phyloP scores from a whole-genome alignment of 805 yeast genomes.

The Geotrichum ghanense region DNA sequence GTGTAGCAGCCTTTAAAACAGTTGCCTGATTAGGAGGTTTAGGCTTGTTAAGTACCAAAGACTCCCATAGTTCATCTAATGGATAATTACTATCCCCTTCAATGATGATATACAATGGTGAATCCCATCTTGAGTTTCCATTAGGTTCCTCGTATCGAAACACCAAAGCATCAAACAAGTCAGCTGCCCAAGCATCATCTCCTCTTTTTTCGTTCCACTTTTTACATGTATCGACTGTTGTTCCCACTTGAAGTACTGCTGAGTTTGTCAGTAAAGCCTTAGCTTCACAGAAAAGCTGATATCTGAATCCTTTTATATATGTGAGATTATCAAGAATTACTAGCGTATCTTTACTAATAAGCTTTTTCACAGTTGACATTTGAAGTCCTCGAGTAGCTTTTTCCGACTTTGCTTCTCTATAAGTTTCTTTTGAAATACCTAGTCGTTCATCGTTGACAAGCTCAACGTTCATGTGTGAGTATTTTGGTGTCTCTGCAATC shows the following conservation, averaged over 20 bases:
- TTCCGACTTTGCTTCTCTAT: slow-evolving; percentile 63
- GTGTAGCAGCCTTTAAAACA: slow-evolving; percentile 64
- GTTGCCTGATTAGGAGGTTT: slow-evolving; percentile 81
- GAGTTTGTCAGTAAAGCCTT: slow-evolving; percentile 73
- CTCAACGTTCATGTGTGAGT: slow-evolving; percentile 47
- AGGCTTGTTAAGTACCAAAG: slow-evolving; percentile 38
- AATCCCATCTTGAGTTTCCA: slow-evolving; percentile 79
- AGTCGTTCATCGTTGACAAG: slow-evolving; percentile 69
- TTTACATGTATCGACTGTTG: slow-evolving; percentile 49
- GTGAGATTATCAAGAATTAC: slow-evolving; percentile 80
- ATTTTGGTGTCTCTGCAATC: slow-evolving; percentile 35
- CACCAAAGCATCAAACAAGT: slow-evolving; percentile 51
- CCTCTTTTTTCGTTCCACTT: slow-evolving; percentile 42
- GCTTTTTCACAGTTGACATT: slow-evolving; percentile 81
- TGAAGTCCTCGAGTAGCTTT: slow-evolving; percentile 75
- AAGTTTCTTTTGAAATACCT: slow-evolving; percentile 58
- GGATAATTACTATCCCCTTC: slow-evolving; percentile 46
- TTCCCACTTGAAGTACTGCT: slow-evolving; percentile 69
- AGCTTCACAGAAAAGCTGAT: slow-evolving; percentile 89
- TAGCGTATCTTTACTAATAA: slow-evolving; percentile 51
- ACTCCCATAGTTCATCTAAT: slow-evolving; percentile 45
- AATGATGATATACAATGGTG: slow-evolving; percentile 70
- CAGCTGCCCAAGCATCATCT: slow-evolving; percentile 48
- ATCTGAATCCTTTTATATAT: slow-evolving; percentile 90
- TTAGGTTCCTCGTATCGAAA: slow-evolving; percentile 94